Conservation (phyloP, 768 basidiomycete species). For the Lactarius quietus region DNA sequence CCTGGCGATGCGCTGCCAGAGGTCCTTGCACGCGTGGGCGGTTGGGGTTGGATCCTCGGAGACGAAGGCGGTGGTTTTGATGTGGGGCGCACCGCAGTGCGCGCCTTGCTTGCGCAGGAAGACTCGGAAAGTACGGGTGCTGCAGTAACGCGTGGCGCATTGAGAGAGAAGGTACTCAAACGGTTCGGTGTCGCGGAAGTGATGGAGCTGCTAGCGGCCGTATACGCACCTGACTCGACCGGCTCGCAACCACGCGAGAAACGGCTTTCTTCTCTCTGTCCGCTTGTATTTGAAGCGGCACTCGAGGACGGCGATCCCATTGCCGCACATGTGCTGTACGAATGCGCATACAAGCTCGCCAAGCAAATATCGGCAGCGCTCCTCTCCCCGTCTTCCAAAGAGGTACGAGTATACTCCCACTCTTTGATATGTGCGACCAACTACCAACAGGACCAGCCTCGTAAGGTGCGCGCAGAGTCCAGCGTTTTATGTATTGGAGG, state of each 20-base stretch:
- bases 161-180: slow-evolving; percentile 48
- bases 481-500: slow-evolving; percentile 75
- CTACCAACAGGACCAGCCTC: slow-evolving; percentile 8
- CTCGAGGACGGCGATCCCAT: slow-evolving; percentile 65
- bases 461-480: slow-evolving; percentile 46
- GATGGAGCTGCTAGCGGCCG: slow-evolving; percentile 59
- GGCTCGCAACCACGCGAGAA: slow-evolving; percentile 54
- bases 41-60: slow-evolving; percentile 23
- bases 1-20: slow-evolving; percentile 5
- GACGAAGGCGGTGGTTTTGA: slow-evolving; percentile 75
- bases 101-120: slow-evolving; percentile 57
- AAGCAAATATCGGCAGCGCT: slow-evolving; percentile 56
- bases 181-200: slow-evolving; percentile 54
- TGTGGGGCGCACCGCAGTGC: slow-evolving; percentile 72
- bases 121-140: slow-evolving; percentile 43
- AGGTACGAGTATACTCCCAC: neutral
- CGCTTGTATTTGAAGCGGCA: slow-evolving; percentile 74
- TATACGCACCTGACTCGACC: slow-evolving; percentile 61
- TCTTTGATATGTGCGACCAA: neutral
- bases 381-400: slow-evolving; percentile 31
- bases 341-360: slow-evolving; percentile 52
- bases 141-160: slow-evolving; percentile 24
- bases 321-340: slow-evolving; percentile 55
- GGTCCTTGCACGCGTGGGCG: slow-evolving; percentile 15
- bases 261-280: slow-evolving; percentile 68